These are phyloP conservation scores for Asterophora parasitica DNA, from an alignment of 768 basidiomycete genomes.

Conservation along the genomic window DNA sequence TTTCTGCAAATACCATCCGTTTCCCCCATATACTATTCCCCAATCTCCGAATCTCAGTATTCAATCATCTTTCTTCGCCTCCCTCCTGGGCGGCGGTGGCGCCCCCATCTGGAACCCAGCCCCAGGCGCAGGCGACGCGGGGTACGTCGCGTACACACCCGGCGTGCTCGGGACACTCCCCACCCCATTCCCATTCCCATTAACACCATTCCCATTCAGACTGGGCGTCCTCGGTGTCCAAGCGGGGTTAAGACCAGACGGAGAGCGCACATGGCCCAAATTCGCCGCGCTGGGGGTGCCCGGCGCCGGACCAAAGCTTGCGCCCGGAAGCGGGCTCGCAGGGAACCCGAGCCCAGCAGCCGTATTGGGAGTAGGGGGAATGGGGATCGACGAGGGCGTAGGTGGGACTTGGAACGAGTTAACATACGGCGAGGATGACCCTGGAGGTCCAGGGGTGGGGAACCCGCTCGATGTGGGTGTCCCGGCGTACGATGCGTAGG, in stretches of 20 bases:
- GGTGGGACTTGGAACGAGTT: constrained; percentile 1
- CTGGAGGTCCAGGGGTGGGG: constrained; percentile 21
- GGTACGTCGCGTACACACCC: constrained; percentile 28
- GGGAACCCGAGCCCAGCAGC: constrained; percentile 12
- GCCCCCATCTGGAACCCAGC: constrained; percentile 13
- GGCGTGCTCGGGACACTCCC: constrained; percentile 29
- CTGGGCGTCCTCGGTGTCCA: constrained; percentile 11
- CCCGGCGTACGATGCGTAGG: constrained; percentile 29
- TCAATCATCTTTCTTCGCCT: constrained; percentile 35
- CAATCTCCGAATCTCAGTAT: no score
- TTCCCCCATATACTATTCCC: no score
- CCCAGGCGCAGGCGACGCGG: constrained; percentile 25
- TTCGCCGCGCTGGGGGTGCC: constrained; percentile 4
- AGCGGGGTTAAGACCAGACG: constrained; percentile 15
- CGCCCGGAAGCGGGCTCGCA: neutral
- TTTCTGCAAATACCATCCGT: no score
- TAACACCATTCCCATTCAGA: constrained; percentile 3
- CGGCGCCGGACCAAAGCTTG: constrained; percentile 7
- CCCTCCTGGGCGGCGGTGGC: constrained; percentile 20
- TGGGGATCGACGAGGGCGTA: constrained; percentile 2
- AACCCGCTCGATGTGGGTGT: constrained; percentile 28
- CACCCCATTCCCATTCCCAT: constrained; percentile 9
- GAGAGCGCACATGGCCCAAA: constrained; percentile 5
- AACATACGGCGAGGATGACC: neutral
- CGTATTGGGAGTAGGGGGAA: constrained; percentile 3